A percentile compares a stretch with the other conserved stretches of the same genome.
Conservation (phyloP, 805 yeast species). For the Barnettozyma sucrosica region DNA sequence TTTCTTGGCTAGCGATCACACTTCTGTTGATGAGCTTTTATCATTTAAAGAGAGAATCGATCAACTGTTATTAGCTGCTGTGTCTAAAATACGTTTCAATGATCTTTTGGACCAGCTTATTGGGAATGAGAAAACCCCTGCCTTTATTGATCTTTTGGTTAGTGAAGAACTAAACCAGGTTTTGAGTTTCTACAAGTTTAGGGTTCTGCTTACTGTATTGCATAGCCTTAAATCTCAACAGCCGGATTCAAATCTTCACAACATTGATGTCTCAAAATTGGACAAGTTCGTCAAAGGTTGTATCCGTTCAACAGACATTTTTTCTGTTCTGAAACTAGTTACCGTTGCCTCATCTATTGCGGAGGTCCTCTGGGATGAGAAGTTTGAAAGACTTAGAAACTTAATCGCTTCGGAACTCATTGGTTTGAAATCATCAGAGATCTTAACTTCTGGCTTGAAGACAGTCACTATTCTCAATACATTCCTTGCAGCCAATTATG, state of each 20-base stretch:
- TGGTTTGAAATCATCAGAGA: slow-evolving; percentile 42
- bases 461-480: slow-evolving; percentile 44
- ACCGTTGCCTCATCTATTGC: slow-evolving; percentile 32
- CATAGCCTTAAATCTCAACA: slow-evolving; percentile 26
- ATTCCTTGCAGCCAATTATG: slow-evolving; percentile 28
- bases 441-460: slow-evolving; percentile 38
- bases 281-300: slow-evolving; percentile 30
- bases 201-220: slow-evolving; percentile 31
- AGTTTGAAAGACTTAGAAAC: slow-evolving; percentile 50
- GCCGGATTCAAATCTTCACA: background rate
- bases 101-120: background rate
- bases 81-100: background rate
- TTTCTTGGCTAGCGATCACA: slow-evolving; percentile 23
- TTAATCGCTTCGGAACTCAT: slow-evolving; percentile 59
- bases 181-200: slow-evolving; percentile 28
- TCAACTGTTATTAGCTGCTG: background rate
- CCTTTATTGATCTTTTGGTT: slow-evolving; percentile 4
- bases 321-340: slow-evolving; percentile 19
- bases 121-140: background rate
- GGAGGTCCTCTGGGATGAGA: slow-evolving; percentile 31
- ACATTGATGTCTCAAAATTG: slow-evolving; percentile 10
- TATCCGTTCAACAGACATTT: slow-evolving; percentile 30
- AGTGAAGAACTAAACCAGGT: slow-evolving; percentile 3
- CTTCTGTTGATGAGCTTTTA: background rate
- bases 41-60: background rate